Base-by-base conservation (phyloP, 176 grass and related monocot species). In the Oryza longistaminata region DNA sequence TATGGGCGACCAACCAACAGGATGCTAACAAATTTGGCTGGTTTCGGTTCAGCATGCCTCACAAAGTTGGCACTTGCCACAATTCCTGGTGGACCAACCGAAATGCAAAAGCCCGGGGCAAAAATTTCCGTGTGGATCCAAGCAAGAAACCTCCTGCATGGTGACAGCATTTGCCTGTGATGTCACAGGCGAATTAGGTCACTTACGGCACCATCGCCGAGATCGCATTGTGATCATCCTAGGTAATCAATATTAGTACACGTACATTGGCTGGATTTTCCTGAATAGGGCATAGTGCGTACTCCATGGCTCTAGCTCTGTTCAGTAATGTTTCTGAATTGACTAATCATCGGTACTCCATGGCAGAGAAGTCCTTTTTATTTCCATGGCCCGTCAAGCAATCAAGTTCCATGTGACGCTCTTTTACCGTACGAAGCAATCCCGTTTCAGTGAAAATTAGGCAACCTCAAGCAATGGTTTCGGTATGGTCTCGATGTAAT, bases 41-140 rank as follows among this genome's bases (percentile, higher is more conserved):
- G 42, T 64, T 78, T 34, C 66, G 21, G 73, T 3, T 87, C 9
- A 5, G 42, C 45, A 3, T 39, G n/a, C 19, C 39, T 86, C 73
- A 83, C 42, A 70, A 55, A 49, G 77, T 73, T 19, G 9, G 79
- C 66, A 31, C 46, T 17, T 29, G 66, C 58, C 68, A 8, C 19
- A 78, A 78, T 85, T 85, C 46, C 15, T 74, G 90, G 90, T 31
- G 90, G 90, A 31, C 78, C 87, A 74, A 88, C 79, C 49, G 82
- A 85, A 88, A 85, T 31, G 82, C 78, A 82, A 43, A 43, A 46
- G 69, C 70, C 66, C 53, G 76, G 73, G 75, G 71, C 9, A 53
- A 73, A 73, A 43, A 40, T 34, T 82, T 67, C 73, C 80, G 80
- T 83, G 80, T 13, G 39, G 21, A 71, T 64, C 49, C 73, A 77